Base-by-base conservation (phyloP, 352 stramenopile genomes). In the Pythium sp. region DNA sequence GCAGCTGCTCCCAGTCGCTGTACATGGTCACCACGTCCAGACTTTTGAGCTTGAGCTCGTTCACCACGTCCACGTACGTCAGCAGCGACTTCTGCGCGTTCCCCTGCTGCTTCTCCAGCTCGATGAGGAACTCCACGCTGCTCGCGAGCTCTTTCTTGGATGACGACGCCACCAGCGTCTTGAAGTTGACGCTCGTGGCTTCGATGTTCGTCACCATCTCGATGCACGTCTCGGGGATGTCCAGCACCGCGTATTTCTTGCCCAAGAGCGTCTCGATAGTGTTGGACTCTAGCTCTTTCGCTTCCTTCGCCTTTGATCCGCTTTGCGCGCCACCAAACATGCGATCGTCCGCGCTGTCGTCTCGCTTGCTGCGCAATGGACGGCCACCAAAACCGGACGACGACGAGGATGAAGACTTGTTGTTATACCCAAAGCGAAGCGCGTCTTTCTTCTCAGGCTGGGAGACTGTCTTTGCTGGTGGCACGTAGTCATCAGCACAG, bases 151-250 rank as follows among this genome's bases (percentile, higher is more conserved):
- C 87, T 32, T 89, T 92, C 73, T 82, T 89, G 0, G 84, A 92
- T 24, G 80, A 91, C 0, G 72, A 76, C 15, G 76, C 62, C 7
- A 92, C 76, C 4, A 95, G 75, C 7, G 81, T 77, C 69, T 89
- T 90, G 12, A 78, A 80, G 55, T 94, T 91, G 2, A 94, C 71
- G 20, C 8, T 69, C 2, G 68, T 73, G 3, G 76, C 75, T 28
- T 79, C 67, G 18, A 81, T 30, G 0, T 69, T 81, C 30, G 86
- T 91, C 7, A 95, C 69, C 30, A 84, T 79, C 22, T 92, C 84
- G 22, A 95, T 70, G 58, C 86, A 94, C 47, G 84, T 86, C 68
- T 93, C 86, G n/a, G 86, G 86, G 2, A 95, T 78, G 53, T 92
- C 84, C 24, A 94, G 43, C 12, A 95, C 80, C 1, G 81, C 81